A percentile compares a stretch with the other conserved stretches of the same genome.
Evolutionary conservation across 2,329 filamentous ascomycete genomes (phyloP).

Genomic region (Botrytis hyacinthi): DNA sequence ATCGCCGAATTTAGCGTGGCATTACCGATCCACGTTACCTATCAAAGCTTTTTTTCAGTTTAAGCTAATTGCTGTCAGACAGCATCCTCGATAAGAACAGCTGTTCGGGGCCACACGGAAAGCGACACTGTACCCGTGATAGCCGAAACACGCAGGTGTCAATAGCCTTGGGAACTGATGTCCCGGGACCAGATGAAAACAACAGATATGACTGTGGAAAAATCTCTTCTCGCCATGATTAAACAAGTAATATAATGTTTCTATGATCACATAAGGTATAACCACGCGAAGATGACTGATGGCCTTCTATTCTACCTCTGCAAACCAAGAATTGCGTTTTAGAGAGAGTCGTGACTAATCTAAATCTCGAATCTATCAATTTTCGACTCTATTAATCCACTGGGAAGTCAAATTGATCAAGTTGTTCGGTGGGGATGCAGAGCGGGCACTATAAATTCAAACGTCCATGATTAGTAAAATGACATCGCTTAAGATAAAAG

Average conservation of each 20-base stretch:
- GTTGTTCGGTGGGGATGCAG: background rate
- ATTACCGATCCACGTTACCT: background rate
- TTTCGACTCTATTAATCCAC: background rate
- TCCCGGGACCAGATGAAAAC: no score
- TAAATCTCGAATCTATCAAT: background rate
- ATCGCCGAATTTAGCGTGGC: background rate
- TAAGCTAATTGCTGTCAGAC: background rate
- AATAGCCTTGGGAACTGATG: no score
- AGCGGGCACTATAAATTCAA: rapidly evolving
- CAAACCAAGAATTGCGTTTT: no score
- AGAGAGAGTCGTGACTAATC: background rate
- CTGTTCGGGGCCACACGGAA: background rate
- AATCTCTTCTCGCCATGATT: no score
- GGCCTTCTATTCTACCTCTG: rapidly evolving
- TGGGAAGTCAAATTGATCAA: background rate
- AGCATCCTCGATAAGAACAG: background rate
- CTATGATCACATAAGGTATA: no score
- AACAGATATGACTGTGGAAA: no score
- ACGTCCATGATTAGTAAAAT: background rate
- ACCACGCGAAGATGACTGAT: no score
- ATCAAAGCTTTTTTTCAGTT: no score
- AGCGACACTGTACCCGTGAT: background rate
- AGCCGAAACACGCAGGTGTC: background rate
- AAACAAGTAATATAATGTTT: no score
- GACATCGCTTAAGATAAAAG: background rate